phyloP scores from a whole-genome alignment of 768 basidiomycete species.

The Fomitopsis serialis region DNA sequence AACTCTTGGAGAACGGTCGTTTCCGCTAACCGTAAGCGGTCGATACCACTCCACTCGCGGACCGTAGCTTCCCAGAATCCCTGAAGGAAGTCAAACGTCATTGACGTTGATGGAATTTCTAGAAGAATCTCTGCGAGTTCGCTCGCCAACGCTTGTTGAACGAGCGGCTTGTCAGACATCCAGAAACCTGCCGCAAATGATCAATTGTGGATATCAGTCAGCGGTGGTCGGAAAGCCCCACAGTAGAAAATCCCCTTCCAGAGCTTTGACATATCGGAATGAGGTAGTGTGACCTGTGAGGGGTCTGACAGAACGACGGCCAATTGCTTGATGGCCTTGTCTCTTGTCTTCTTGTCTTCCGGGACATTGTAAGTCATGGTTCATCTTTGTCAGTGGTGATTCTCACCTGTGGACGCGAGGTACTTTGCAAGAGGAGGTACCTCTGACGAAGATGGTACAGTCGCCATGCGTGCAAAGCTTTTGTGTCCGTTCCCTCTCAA shows the following conservation, averaged over 20 bases:
- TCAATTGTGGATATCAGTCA: neutral
- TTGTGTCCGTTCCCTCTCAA: no score
- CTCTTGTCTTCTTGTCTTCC: slow-evolving; percentile 85
- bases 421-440: slow-evolving; percentile 80
- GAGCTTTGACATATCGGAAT: slow-evolving; percentile 80
- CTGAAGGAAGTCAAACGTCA: slow-evolving; percentile 70
- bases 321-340: slow-evolving; percentile 83
- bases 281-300: slow-evolving; percentile 50
- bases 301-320: slow-evolving; percentile 73
- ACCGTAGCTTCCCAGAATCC: slow-evolving; percentile 92
- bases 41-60: slow-evolving; percentile 91
- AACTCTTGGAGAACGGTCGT: neutral
- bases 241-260: slow-evolving; percentile 99
- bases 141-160: slow-evolving; percentile 86
- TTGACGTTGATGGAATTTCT: slow-evolving; percentile 48
- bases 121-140: slow-evolving; percentile 82
- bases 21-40: slow-evolving; percentile 69
- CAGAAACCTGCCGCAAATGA: slow-evolving; percentile 69
- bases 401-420: slow-evolving; percentile 81
- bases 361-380: neutral
- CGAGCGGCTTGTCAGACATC: slow-evolving; percentile 99
- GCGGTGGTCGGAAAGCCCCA: slow-evolving; percentile 29
- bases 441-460: slow-evolving; percentile 23
- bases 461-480: slow-evolving; percentile 22
- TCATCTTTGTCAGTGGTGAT: slow-evolving; percentile 2